Percentiles rank a stretch among this genome's conserved stretches.
Conservation (phyloP, 1,139 yeast genomes). For the Sugiyamaella paludigena region DNA sequence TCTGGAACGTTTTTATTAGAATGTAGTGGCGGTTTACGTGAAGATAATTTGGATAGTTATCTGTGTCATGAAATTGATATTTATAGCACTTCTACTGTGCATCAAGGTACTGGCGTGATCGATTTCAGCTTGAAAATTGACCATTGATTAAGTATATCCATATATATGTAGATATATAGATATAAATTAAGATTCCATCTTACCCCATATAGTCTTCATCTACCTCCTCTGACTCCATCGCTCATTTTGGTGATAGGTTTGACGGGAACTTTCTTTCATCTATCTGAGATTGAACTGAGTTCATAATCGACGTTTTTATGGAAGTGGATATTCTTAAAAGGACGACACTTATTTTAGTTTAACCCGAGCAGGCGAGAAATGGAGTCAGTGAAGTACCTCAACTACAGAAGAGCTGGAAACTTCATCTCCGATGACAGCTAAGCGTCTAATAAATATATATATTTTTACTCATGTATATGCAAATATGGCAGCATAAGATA, state of each 20-base stretch:
- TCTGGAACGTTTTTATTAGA: slow-evolving; percentile 61
- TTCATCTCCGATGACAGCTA: too few species aligned
- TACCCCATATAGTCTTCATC: too few species aligned
- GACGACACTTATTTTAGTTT: too few species aligned
- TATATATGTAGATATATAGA: not conserved
- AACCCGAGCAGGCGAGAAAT: too few species aligned
- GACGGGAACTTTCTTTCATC: too few species aligned
- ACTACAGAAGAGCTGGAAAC: too few species aligned
- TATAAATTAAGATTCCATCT: not conserved
- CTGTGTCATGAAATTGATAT: slow-evolving; percentile 81
- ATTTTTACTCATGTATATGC: not conserved
- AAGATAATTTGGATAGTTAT: slow-evolving; percentile 61
- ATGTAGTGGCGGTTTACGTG: slow-evolving; percentile 87
- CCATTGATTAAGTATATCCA: slow-evolving; percentile 22
- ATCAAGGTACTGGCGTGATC: slow-evolving; percentile 79
- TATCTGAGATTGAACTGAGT: too few species aligned
- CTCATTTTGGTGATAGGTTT: too few species aligned
- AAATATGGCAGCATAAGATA: not conserved
- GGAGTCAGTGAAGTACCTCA: too few species aligned
- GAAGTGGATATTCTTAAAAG: too few species aligned
- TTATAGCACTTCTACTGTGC: slow-evolving; percentile 89
- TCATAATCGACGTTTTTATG: too few species aligned
- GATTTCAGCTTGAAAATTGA: slow-evolving; percentile 84
- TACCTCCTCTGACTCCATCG: too few species aligned
- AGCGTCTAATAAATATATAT: slow-evolving; percentile 6